Percentiles rank a stretch among this genome's conserved stretches.
phyloP scores from a whole-genome alignment of 169 alveolate genomes.

The Plasmodium sp. region DNA sequence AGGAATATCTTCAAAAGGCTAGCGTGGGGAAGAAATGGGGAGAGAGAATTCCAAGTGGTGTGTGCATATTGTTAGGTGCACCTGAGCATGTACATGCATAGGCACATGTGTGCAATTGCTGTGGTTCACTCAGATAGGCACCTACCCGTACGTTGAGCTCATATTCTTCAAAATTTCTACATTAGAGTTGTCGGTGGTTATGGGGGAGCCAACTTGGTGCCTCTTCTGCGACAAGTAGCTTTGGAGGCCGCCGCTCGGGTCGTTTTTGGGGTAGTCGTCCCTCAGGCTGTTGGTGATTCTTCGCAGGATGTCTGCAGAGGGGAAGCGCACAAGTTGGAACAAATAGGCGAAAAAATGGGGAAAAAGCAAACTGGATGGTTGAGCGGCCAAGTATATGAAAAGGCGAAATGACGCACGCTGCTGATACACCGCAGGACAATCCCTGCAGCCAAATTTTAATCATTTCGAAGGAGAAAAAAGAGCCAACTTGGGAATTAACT shows the following conservation, averaged over 20 bases:
- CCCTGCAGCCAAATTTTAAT: neutral
- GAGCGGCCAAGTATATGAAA: neutral
- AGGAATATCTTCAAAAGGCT: slow-evolving; percentile 20
- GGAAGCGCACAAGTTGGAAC: neutral
- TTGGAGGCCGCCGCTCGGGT: neutral
- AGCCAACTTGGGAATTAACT: neutral
- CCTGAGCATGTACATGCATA: neutral
- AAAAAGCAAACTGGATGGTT: neutral
- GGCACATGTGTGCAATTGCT: neutral
- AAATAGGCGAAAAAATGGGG: neutral
- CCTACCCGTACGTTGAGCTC: slow-evolving; percentile 9
- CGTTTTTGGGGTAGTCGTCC: neutral
- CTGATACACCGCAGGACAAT: neutral
- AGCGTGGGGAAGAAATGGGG: neutral
- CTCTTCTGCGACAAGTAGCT: neutral
- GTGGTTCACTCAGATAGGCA: neutral
- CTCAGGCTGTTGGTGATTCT: neutral
- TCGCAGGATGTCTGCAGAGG: neutral
- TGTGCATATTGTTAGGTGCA: neutral
- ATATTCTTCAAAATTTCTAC: neutral
- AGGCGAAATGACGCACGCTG: neutral
- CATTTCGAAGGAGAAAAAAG: neutral
- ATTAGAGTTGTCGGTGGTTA: neutral
- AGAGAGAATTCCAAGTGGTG: neutral
- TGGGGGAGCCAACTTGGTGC: neutral